Percentiles rank a stretch among this genome's conserved stretches.
Conservation (phyloP, 2,329 filamentous ascomycete genomes). For the Zymoseptoria passerinii region DNA sequence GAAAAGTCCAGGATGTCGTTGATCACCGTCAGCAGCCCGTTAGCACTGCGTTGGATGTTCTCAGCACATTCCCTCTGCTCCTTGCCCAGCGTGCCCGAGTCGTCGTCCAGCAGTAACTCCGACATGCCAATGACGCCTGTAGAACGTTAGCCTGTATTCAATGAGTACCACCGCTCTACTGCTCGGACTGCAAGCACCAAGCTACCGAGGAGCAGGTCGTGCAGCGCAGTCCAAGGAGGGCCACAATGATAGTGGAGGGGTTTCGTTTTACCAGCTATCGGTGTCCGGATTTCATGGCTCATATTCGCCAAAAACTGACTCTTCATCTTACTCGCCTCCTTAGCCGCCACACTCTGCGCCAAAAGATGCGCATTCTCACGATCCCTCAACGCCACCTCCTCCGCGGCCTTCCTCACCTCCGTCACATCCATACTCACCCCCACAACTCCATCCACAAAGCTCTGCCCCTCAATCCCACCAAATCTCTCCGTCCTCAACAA, state of each 20-base stretch:
- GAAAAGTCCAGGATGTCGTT: conserved; percentile 89
- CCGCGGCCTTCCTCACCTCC: conserved; percentile 57
- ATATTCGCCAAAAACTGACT: conserved; percentile 67
- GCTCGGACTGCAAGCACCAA: too few species aligned
- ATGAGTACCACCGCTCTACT: too few species aligned
- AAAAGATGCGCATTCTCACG: conserved; percentile 59
- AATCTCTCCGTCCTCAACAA: conserved; percentile 50
- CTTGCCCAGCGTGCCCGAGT: conserved; percentile 44
- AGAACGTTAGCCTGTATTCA: too few species aligned
- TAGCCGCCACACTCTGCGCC: conserved; percentile 68
- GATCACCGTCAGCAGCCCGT: conserved; percentile 76
- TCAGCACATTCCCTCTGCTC: conserved; percentile 68
- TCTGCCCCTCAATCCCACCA: conserved; percentile 43
- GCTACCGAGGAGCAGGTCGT: too few species aligned
- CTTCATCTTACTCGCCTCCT: conserved; percentile 72
- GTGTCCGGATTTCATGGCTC: too few species aligned
- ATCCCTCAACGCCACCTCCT: conserved; percentile 54
- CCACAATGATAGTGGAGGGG: too few species aligned
- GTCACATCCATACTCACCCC: conserved; percentile 76
- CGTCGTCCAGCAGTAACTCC: conserved; percentile 61
- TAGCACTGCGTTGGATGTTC: conserved; percentile 70
- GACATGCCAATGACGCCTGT: conserved; percentile 66
- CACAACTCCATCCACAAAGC: conserved; percentile 54
- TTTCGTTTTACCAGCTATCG: too few species aligned
- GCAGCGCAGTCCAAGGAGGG: too few species aligned